Conservation (phyloP, 2,329 filamentous ascomycete species). For the Tolypocladium nubicola region DNA sequence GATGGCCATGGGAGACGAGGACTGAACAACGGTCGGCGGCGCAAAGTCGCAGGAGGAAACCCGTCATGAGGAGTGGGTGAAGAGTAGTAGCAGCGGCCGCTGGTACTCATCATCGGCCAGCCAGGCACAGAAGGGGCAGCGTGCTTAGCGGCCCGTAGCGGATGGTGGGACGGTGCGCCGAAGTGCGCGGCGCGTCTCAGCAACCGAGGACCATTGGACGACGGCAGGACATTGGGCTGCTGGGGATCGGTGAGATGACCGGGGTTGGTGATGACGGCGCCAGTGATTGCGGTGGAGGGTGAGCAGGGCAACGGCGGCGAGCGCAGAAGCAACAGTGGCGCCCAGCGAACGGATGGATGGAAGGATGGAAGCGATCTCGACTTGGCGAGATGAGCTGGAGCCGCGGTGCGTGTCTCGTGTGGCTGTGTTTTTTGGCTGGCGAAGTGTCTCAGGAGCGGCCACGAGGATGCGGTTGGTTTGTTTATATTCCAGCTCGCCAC, state of each 20-base stretch:
- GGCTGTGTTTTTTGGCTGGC: neutral
- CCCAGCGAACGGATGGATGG: neutral
- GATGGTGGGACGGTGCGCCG: neutral
- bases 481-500: neutral
- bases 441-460: neutral
- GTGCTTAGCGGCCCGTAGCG: neutral
- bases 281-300: neutral
- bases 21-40: constrained; percentile 33
- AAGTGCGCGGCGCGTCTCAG: constrained; percentile 1
- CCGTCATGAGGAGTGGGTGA: constrained; percentile 30
- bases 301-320: neutral
- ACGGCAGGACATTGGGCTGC: neutral
- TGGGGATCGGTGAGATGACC: neutral
- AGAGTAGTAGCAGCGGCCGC: constrained; percentile 10
- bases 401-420: neutral
- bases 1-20: constrained; percentile 33
- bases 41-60: constrained; percentile 35
- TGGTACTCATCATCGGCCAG: constrained; percentile 1
- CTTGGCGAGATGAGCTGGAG: neutral
- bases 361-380: neutral
- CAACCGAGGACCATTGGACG: constrained; percentile 1
- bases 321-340: neutral
- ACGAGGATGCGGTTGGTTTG: neutral
- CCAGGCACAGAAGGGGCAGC: neutral
- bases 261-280: neutral